Conservation (phyloP, 192 early-diverging fungal genomes). For the Ambispora gerdemannii region DNA sequence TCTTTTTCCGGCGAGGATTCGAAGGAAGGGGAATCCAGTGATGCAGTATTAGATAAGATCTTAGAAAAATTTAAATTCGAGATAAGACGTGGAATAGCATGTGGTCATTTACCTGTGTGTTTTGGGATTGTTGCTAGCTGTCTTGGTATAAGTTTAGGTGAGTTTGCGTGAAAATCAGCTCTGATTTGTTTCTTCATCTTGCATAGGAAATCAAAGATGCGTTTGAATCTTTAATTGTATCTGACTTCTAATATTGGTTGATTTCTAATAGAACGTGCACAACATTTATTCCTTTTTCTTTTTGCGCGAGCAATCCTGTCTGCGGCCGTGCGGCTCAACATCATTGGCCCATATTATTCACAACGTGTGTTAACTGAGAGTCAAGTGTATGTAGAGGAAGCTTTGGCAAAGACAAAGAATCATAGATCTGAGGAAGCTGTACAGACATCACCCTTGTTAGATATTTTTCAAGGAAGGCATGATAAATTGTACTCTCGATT, state of each 20-base stretch:
- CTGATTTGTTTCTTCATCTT: no score
- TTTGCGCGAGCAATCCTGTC: conserved; percentile 86
- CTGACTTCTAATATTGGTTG: no score
- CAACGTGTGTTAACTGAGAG: conserved; percentile 70
- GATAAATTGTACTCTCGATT: conserved; percentile 73
- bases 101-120: conserved; percentile 76
- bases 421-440: conserved; percentile 52
- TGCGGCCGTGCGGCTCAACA: conserved; percentile 82
- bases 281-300: conserved; percentile 77
- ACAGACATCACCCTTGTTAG: conserved; percentile 67
- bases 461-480: conserved; percentile 76
- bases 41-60: not conserved
- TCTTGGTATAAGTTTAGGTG: conserved; percentile 42
- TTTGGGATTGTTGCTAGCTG: conserved; percentile 69
- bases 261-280: conserved; percentile 52
- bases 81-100: conserved; percentile 38
- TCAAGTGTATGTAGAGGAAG: conserved; percentile 47
- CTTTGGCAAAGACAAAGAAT: conserved; percentile 45
- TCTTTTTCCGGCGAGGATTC: conserved; percentile 47
- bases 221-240: not conserved
- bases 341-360: conserved; percentile 85
- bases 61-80: conserved; percentile 39
- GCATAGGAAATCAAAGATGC: conserved; percentile 3
- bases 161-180: conserved; percentile 1
- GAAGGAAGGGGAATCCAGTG: not conserved